Evolutionary conservation across 106 monocot genomes (phyloP), one percentile per base, ranked within the genome.

Genomic region (Chionographis japonica): DNA sequence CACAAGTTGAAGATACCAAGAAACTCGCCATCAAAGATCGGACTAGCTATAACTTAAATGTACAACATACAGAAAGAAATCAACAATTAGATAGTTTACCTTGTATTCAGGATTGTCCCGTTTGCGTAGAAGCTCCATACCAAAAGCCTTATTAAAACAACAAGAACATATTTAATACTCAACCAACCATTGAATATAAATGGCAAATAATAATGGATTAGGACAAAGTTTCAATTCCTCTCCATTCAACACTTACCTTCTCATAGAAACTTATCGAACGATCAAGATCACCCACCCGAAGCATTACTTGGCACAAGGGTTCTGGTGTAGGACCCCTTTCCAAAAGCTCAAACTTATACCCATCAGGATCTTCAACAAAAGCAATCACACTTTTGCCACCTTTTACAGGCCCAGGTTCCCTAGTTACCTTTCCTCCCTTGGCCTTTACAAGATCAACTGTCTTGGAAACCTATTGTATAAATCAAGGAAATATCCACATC

Each of bases 101-200:
- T 90, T 90, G 72, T 98, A 84, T 68, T 93, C 87, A 17, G 89
- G 93, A 74, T 88, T 93, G 64, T 93, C 98, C 63, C 71, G 72
- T 65, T 90, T 98, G 16, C 90, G 76, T 39, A 98, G 74, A 75
- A 98, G 87, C 69, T 98, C 83, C 98, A 98, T 93, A 11, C 98
- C 98, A 85, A 83, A 98, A 51, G 98, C 98, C 98, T 98, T 11
- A 14, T 8, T 11, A 17, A 19, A 37, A 15, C 12, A 54, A 56
- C 16, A 68, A 16, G 39, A 37, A 68, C 1, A 13, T 6, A 68
- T 56, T 68, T 36, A 54, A 3, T 4, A 68, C 39, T 68, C 6
- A 4, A 43, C 2, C 16, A 63, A 42, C 18, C 3, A 17, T 40
- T n/a, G 14, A n/a, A 68, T 10, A 37, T 20, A 54, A 4, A 68